Evolutionary conservation across 208 protist species (phyloP), one percentile per base, ranked within the genome.

Genomic region (Lotmaria passim): DNA sequence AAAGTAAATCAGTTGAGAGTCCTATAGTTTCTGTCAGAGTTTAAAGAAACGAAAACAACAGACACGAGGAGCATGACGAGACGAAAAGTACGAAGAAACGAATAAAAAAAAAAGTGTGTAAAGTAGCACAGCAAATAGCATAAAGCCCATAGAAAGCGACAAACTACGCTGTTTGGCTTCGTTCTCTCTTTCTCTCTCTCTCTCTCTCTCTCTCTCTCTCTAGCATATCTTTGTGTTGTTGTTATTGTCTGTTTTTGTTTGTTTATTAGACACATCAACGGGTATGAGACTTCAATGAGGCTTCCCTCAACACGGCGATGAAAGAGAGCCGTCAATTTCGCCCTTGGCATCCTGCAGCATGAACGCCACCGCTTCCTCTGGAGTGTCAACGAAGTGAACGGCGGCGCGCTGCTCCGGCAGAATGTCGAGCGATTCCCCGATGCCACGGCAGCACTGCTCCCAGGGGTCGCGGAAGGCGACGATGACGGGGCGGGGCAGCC

Each of bases 391-490:
- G 41, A 91, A 93, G 41, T 69, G 79, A 24, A 93, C 52, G 7
- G 78, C 43, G 6, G 67, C 55, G 12, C 76, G 46, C 63, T 85
- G 73, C 12, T 70, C 46, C 24, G 59, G 39, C 7, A 75, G 58
- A 7, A 93, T 47, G 31, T 69, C 30, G 10, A 93, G 69, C 2
- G 62, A 52, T 43, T 80, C 71, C 6, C 50, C 68, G 17, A 91
- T 68, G 39, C 69, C 77, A 41, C 75, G 50, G 41, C 83, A 63
- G 70, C 76, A 87, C 46, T 44, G 26, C 76, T 91, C 83, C 86
- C 85, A 93, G 15, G 88, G 85, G 33, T 93, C 82, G 36, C 83
- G 83, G 48, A 88, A 91, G 31, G 70, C 75, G 36, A 93, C 69
- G n/a, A 93, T 86, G 33, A 93, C 73, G 4, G 85, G 85, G 2